Conservation (phyloP, 495 filamentous ascomycete genomes). For the Penicillium canescens region DNA sequence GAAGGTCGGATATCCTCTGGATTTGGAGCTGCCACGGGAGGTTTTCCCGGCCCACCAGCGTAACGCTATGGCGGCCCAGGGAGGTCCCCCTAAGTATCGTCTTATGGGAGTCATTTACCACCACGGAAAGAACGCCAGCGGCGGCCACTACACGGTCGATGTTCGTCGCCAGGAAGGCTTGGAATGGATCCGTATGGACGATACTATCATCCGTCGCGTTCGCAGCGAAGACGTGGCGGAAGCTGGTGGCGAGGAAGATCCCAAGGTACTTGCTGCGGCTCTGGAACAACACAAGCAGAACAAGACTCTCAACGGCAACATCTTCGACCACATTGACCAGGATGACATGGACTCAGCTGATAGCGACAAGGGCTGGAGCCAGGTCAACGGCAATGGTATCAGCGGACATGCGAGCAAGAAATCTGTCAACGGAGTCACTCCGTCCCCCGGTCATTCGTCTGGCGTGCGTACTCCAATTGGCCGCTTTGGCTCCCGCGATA, state of each 20-base stretch:
- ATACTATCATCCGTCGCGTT: slow-evolving; percentile 85
- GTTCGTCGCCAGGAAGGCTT: slow-evolving; percentile 88
- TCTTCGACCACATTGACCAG: slow-evolving; percentile 69
- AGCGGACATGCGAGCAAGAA: slow-evolving; percentile 54
- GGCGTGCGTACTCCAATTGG: slow-evolving; percentile 60
- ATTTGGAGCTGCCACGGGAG: slow-evolving; percentile 91
- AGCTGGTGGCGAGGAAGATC: slow-evolving; percentile 77
- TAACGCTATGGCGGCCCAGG: slow-evolving; percentile 59
- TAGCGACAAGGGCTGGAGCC: slow-evolving; percentile 77
- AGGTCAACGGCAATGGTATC: slow-evolving; percentile 65
- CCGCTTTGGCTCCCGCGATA: slow-evolving; percentile 79
- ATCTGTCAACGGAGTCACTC: slow-evolving; percentile 65
- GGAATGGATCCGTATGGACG: slow-evolving; percentile 95
- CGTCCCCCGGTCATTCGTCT: slow-evolving; percentile 47
- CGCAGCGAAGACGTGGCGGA: slow-evolving; percentile 89
- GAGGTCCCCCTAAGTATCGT: slow-evolving; percentile 74
- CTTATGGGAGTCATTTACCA: slow-evolving; percentile 95
- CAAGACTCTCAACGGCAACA: slow-evolving; percentile 57
- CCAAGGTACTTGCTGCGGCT: slow-evolving; percentile 63
- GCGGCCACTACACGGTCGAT: slow-evolving; percentile 96
- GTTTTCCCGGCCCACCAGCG: slow-evolving; percentile 79
- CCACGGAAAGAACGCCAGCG: slow-evolving; percentile 92
- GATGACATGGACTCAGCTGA: slow-evolving; percentile 59
- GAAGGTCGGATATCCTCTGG: slow-evolving; percentile 90
- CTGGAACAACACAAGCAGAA: slow-evolving; percentile 65